Evolutionary conservation across 2,329 filamentous ascomycete genomes (phyloP).

Genomic region (Curvularia hawaiiensis): DNA sequence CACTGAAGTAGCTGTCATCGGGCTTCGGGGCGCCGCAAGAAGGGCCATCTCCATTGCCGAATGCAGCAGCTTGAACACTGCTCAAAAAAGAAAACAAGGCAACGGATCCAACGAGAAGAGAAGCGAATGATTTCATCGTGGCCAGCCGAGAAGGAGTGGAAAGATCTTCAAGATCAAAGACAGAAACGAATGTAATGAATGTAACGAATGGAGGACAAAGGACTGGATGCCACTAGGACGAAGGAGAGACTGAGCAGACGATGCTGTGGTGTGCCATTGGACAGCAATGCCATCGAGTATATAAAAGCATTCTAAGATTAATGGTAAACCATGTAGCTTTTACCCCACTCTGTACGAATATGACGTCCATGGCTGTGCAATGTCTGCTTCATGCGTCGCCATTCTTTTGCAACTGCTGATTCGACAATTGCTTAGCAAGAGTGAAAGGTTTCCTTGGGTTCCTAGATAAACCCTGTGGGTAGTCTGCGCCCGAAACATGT

Average conservation of each 20-base stretch:
- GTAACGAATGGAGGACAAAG: slow-evolving; percentile 20
- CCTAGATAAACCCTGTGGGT: slow-evolving; percentile 13
- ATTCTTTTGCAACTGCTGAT: background rate
- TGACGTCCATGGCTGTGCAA: slow-evolving; percentile 23
- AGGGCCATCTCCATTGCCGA: slow-evolving; percentile 24
- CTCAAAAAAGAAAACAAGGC: slow-evolving; percentile 27
- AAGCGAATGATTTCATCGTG: slow-evolving; percentile 38
- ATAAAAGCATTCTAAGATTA: slow-evolving; percentile 19
- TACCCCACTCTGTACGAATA: slow-evolving; percentile 23
- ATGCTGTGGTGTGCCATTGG: background rate
- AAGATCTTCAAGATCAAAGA: slow-evolving; percentile 29
- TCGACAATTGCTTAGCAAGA: background rate
- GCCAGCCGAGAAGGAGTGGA: slow-evolving; percentile 36
- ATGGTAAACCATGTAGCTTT: slow-evolving; percentile 2
- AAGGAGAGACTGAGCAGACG: slow-evolving; percentile 25
- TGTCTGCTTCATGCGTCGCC: slow-evolving; percentile 26
- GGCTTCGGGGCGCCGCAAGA: slow-evolving; percentile 28
- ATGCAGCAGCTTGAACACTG: slow-evolving; percentile 19
- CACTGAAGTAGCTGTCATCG: slow-evolving; percentile 38
- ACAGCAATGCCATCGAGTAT: slow-evolving; percentile 1
- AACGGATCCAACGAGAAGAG: slow-evolving; percentile 23
- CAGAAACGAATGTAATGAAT: slow-evolving; percentile 24
- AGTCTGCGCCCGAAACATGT: slow-evolving; percentile 35
- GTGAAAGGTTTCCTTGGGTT: slow-evolving; percentile 8
- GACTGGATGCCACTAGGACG: slow-evolving; percentile 33